Percentiles rank a stretch among this genome's conserved stretches.
These are phyloP conservation scores for Apiotrichum porosum DNA, from an alignment of 1,284 basidiomycete genomes.

Conservation along the genomic window DNA sequence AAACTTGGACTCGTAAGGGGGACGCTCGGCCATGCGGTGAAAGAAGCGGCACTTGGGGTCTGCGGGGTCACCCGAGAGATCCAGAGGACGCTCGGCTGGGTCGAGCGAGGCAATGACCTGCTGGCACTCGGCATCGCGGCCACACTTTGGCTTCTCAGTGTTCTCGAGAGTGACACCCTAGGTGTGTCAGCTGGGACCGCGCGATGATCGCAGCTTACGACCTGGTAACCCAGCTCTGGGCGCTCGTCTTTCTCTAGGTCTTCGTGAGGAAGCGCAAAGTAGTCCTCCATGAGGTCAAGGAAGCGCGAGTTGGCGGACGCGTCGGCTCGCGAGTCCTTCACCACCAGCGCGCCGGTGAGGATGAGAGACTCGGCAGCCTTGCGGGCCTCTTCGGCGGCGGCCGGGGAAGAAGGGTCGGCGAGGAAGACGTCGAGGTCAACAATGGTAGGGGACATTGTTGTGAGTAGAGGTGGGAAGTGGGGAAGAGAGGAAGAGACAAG, in stretches of 20 bases:
- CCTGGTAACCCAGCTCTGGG: conserved; percentile 61
- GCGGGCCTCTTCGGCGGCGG: conserved; percentile 35
- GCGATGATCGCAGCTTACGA: conserved; percentile 28
- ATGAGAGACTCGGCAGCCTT: conserved; percentile 76
- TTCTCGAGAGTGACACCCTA: conserved; percentile 86
- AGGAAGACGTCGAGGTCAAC: conserved; percentile 73
- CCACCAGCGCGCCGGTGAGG: conserved; percentile 66
- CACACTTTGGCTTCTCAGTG: conserved; percentile 86
- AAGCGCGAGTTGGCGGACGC: conserved; percentile 72
- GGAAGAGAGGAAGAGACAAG: neutral
- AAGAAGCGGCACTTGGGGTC: conserved; percentile 93
- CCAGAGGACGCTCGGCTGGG: conserved; percentile 71
- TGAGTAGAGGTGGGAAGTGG: neutral
- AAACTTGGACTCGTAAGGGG: conserved; percentile 71
- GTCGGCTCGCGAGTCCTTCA: conserved; percentile 75
- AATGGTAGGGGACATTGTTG: conserved; percentile 9
- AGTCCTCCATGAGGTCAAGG: conserved; percentile 75
- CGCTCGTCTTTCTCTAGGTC: conserved; percentile 67
- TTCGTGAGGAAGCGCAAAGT: conserved; percentile 68
- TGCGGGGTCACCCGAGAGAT: conserved; percentile 61
- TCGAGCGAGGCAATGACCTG: conserved; percentile 55
- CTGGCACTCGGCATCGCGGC: conserved; percentile 47
- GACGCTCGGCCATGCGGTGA: conserved; percentile 72
- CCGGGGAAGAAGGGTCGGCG: conserved; percentile 52
- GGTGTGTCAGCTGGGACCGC: too few species aligned